A percentile compares a stretch with the other conserved stretches of the same genome.
These are phyloP conservation scores for Pseudogymnoascus sp. DNA, from an alignment of 2,329 filamentous ascomycete genomes.

Conservation along the genomic window DNA sequence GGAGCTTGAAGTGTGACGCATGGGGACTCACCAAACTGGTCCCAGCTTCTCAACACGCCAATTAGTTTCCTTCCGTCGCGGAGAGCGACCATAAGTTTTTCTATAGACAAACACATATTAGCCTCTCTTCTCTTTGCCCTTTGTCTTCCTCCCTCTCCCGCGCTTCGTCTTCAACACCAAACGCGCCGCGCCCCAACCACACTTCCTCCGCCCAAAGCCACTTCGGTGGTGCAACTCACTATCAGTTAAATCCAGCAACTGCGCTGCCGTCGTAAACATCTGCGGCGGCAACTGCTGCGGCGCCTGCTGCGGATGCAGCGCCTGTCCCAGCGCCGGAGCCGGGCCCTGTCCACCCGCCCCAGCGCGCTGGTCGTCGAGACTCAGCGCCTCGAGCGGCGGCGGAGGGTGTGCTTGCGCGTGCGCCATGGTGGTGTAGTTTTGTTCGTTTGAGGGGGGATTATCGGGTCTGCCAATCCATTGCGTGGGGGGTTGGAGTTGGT, in stretches of 20 bases:
- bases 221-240: slow-evolving; percentile 52
- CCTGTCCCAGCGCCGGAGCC: slow-evolving; percentile 16
- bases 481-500: not conserved
- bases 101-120: slow-evolving; percentile 39
- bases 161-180: not conserved
- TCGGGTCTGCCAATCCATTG: slow-evolving; percentile 7
- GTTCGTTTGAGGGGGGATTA: not conserved
- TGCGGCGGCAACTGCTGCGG: slow-evolving; percentile 71
- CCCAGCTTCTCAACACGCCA: slow-evolving; percentile 88
- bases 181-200: not conserved
- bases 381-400: not conserved
- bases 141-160: slow-evolving; percentile 14
- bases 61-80: slow-evolving; percentile 91
- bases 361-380: not conserved
- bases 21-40: slow-evolving; percentile 74
- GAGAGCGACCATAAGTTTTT: slow-evolving; percentile 87
- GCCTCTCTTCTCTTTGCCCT: slow-evolving; percentile 11
- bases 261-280: slow-evolving; percentile 97
- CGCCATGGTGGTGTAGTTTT: not conserved
- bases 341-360: slow-evolving; percentile 8
- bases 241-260: slow-evolving; percentile 91
- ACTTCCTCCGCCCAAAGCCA: not conserved
- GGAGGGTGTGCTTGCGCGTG: not conserved
- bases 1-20: not conserved
- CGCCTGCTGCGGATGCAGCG: slow-evolving; percentile 18